phyloP scores from a whole-genome alignment of 148 eudicot species.

The Heliamphora exappendiculata region DNA sequence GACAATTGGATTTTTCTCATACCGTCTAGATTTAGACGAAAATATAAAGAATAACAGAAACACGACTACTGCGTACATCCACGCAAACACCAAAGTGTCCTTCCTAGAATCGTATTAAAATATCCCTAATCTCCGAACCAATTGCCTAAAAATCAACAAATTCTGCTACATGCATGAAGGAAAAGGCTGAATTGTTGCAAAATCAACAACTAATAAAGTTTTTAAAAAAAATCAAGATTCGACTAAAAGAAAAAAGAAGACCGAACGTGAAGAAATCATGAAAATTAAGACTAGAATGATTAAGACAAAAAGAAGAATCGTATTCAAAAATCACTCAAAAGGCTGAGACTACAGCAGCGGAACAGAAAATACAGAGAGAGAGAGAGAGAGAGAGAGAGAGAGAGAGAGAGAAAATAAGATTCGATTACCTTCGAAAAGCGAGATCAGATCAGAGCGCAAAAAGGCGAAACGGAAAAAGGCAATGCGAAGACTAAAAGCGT shows the following conservation, averaged over 20 bases:
- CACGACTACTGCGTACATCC: conserved; percentile 6
- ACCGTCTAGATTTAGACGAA: neutral
- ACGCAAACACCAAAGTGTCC: neutral
- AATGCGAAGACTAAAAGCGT: neutral
- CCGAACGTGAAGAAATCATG: neutral
- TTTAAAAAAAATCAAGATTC: neutral
- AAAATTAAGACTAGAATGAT: neutral
- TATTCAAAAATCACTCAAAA: neutral
- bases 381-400: conserved; percentile 10
- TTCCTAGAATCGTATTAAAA: neutral
- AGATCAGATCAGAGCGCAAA: conserved; percentile 17
- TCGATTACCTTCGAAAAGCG: conserved; percentile 19
- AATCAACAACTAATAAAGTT: neutral
- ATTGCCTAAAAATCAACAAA: conserved; percentile 8
- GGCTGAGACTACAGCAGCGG: neutral
- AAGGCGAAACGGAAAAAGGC: conserved; percentile 1
- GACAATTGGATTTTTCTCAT: neutral
- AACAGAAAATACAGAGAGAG: conserved; percentile 7
- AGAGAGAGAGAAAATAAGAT: conserved; percentile 14
- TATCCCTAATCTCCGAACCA: neutral
- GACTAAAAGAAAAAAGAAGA: neutral
- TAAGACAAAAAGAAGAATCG: neutral
- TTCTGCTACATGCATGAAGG: too few species aligned
- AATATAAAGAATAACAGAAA: neutral
- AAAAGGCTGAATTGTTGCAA: neutral